phyloP scores from a whole-genome alignment of 2,329 filamentous ascomycete species.

The Trichoderma brevicompactum region DNA sequence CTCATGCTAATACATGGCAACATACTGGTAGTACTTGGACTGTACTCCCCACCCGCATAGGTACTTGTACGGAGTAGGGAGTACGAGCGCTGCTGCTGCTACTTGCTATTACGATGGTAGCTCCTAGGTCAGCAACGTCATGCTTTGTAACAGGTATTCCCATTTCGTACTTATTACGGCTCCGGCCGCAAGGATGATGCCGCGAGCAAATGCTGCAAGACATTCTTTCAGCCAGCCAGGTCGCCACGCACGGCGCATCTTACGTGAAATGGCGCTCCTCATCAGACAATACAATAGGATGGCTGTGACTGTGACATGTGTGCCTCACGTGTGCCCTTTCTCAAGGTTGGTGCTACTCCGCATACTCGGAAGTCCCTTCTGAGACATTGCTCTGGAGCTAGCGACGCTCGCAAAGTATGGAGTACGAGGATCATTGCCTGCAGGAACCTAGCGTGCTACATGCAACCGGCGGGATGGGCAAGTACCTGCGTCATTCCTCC shows the following conservation, averaged over 20 bases:
- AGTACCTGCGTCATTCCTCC: conserved; percentile 16
- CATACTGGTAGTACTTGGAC: background rate
- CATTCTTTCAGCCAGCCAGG: too few species aligned
- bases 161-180: background rate
- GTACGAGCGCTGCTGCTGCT: background rate
- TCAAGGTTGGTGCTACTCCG: background rate
- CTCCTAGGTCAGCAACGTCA: too few species aligned
- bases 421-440: conserved; percentile 20
- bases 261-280: background rate
- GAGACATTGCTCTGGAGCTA: conserved; percentile 13
- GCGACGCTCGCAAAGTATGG: conserved; percentile 20
- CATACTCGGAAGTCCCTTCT: background rate
- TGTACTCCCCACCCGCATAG: background rate
- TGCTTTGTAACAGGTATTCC: too few species aligned
- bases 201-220: background rate
- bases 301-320: background rate
- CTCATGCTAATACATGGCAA: background rate
- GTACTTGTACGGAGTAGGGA: background rate
- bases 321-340: background rate
- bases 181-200: background rate
- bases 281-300: background rate
- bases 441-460: conserved; percentile 13
- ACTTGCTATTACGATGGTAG: too few species aligned
- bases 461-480: conserved; percentile 8
- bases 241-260: background rate